Conservation (phyloP, 257 asterid genomes). For the Agastache rugosa region DNA sequence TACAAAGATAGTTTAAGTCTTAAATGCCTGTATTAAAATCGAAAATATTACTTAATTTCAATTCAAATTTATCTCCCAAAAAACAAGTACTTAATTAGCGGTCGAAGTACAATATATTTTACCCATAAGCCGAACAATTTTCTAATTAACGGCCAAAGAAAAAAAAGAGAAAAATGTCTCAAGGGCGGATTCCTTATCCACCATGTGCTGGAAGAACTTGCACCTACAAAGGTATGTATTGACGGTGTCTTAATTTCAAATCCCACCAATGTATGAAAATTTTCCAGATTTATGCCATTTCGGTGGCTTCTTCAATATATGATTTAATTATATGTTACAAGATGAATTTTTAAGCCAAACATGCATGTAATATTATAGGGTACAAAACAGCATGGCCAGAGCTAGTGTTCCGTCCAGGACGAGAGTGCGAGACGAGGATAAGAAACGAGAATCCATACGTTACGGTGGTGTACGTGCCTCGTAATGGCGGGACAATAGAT, state of each 20-base stretch:
- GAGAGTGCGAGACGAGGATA: not conserved
- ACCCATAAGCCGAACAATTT: not conserved
- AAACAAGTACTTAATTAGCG: not conserved
- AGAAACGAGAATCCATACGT: not conserved
- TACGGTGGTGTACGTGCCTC: slow-evolving; percentile 8
- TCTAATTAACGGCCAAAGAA: not conserved
- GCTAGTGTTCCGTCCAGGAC: not conserved
- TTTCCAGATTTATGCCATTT: no score
- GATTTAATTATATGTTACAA: not conserved
- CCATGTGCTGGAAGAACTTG: slow-evolving; percentile 8
- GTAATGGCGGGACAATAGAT: not conserved
- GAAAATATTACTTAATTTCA: not conserved
- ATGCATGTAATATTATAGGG: not conserved
- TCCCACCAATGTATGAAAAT: no score
- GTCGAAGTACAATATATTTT: no score
- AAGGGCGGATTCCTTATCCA: slow-evolving; percentile 10
- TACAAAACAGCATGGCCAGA: slow-evolving; percentile 5
- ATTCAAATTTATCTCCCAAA: not conserved
- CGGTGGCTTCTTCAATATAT: not conserved
- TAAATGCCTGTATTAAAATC: not conserved
- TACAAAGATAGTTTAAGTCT: not conserved
- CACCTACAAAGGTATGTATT: not conserved
- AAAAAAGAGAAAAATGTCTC: not conserved
- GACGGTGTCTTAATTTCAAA: no score
- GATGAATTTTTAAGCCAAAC: no score